phyloP scores from a whole-genome alignment of 2,329 filamentous ascomycete species.

The Cladosporium phlei region DNA sequence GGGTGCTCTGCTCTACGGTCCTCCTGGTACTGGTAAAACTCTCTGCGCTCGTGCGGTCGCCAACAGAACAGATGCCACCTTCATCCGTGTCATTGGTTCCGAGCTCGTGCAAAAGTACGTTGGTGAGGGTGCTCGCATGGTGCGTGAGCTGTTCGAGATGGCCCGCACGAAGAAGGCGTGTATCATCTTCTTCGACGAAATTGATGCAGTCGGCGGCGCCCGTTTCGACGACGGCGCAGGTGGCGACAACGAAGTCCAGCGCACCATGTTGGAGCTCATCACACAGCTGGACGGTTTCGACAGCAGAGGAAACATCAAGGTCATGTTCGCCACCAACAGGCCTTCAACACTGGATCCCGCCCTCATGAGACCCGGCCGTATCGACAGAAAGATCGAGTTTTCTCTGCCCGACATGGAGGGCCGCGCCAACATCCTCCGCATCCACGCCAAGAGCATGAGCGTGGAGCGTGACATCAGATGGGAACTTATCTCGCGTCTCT shows the following conservation, averaged over 20 bases:
- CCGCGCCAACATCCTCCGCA: constrained; percentile 92
- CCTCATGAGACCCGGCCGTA: constrained; percentile 93
- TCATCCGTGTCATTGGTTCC: constrained; percentile 96
- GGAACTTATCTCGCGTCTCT: constrained; percentile 95
- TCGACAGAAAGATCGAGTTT: constrained; percentile 98
- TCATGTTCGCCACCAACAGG: constrained; percentile 98
- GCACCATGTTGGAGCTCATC: constrained; percentile 97
- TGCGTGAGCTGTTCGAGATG: constrained; percentile 98
- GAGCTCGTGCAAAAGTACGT: constrained; percentile 99
- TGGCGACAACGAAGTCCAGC: constrained; percentile 94
- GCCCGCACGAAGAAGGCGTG: constrained; percentile 98
- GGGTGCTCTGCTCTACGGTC: constrained; percentile 92
- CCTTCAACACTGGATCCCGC: constrained; percentile 95
- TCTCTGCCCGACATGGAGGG: constrained; percentile 95
- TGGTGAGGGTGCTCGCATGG: constrained; percentile 96
- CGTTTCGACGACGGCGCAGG: constrained; percentile 95
- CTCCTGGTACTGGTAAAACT: constrained; percentile 97
- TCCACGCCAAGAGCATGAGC: constrained; percentile 99
- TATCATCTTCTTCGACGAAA: constrained; percentile 99
- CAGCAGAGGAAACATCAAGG: constrained; percentile 95
- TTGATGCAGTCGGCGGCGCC: constrained; percentile 91
- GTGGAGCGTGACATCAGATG: constrained; percentile 98
- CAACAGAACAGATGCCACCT: constrained; percentile 96
- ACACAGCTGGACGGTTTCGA: constrained; percentile 97
- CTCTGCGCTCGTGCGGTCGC: constrained; percentile 95